These are phyloP conservation scores for Linnemannia schmuckeri DNA, from an alignment of 192 early-diverging fungal species.

Conservation along the genomic window DNA sequence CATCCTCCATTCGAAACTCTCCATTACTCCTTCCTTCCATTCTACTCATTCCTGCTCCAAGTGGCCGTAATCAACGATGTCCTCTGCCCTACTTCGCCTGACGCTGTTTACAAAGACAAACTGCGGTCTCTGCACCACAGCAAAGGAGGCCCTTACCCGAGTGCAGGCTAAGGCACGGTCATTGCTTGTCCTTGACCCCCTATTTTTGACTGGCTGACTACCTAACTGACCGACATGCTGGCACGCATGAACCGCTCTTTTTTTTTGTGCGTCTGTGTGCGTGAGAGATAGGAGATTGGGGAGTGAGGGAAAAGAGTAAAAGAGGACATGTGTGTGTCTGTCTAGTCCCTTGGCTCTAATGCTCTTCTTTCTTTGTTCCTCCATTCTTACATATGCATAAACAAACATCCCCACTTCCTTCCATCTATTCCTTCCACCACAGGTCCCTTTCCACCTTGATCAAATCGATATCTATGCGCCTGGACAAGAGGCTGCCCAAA, in stretches of 20 bases:
- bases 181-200: neutral
- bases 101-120: conserved; percentile 64
- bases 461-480: conserved; percentile 55
- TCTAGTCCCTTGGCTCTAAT: neutral
- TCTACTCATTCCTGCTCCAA: neutral
- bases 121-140: conserved; percentile 64
- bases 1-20: neutral
- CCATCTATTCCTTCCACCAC: neutral
- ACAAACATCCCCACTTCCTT: neutral
- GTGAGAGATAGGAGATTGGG: neutral
- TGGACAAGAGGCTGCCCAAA: conserved; percentile 46
- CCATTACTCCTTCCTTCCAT: neutral
- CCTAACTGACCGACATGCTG: no score
- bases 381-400: neutral
- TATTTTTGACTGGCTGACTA: neutral
- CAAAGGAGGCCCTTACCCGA: conserved; percentile 57
- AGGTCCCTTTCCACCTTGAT: conserved; percentile 51
- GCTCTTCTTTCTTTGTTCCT: neutral
- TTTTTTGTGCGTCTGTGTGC: neutral
- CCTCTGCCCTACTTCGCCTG: conserved; percentile 39
- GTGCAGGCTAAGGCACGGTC: conserved; percentile 60
- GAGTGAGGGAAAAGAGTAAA: neutral
- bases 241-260: neutral
- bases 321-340: neutral
- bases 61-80: conserved; percentile 1